Evolutionary conservation across 1,284 basidiomycete genomes (phyloP).

Genomic region (Crucibulum parvulum): DNA sequence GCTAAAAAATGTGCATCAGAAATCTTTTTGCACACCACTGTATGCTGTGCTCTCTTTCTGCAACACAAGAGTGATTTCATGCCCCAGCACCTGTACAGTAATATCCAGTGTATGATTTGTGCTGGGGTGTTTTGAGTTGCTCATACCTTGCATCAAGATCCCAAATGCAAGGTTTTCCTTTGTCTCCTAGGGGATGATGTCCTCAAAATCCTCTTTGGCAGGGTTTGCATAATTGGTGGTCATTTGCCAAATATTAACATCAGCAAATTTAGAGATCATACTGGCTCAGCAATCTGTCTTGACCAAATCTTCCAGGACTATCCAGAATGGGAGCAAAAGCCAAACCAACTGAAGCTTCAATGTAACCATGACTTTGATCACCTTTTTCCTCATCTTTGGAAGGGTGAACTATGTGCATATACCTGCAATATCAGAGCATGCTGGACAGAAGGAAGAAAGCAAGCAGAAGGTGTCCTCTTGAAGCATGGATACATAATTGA

Average conservation of each 20-base stretch:
- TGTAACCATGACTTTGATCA: slow-evolving; percentile 20
- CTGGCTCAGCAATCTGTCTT: slow-evolving; percentile 37
- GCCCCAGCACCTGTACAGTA: slow-evolving; percentile 24
- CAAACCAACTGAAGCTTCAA: slow-evolving; percentile 13
- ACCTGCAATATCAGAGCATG: slow-evolving; percentile 9
- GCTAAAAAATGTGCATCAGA: too few relatives aligned
- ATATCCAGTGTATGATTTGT: slow-evolving; percentile 27
- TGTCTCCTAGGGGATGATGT: slow-evolving; percentile 30
- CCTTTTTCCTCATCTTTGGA: slow-evolving; percentile 17
- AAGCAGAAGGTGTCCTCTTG: slow-evolving; percentile 1
- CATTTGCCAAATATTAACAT: slow-evolving; percentile 36
- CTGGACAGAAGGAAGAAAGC: slow-evolving; percentile 4
- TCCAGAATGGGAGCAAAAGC: slow-evolving; percentile 15
- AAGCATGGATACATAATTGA: neutral
- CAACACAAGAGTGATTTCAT: slow-evolving; percentile 21
- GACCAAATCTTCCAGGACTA: slow-evolving; percentile 27
- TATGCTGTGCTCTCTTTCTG: slow-evolving; percentile 19
- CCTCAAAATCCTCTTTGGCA: slow-evolving; percentile 28
- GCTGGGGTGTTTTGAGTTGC: slow-evolving; percentile 25
- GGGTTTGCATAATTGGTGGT: slow-evolving; percentile 23
- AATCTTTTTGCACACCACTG: too few relatives aligned
- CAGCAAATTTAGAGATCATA: slow-evolving; percentile 29
- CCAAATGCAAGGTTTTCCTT: slow-evolving; percentile 16
- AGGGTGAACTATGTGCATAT: slow-evolving; percentile 12
- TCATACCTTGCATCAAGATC: slow-evolving; percentile 20